phyloP scores from a whole-genome alignment of 1,284 basidiomycete genomes.

The Takashimella koratensis region DNA sequence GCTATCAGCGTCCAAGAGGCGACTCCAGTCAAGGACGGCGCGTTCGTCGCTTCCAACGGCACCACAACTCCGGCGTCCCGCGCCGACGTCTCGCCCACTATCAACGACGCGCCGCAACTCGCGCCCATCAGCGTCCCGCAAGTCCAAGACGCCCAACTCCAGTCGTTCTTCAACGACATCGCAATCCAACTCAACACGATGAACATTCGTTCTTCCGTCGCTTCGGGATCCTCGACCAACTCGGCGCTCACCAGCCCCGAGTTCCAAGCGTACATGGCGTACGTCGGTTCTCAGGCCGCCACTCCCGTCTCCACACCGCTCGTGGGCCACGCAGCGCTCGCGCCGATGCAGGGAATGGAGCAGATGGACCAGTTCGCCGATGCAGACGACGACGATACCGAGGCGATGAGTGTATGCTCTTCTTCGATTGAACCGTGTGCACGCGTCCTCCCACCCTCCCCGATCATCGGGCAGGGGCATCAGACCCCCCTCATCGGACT shows the following conservation, averaged over 20 bases:
- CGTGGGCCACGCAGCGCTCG: conserved; percentile 1
- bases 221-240: conserved; percentile 44
- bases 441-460: neutral
- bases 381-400: conserved; percentile 54
- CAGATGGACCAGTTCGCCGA: conserved; percentile 53
- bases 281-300: conserved; percentile 20
- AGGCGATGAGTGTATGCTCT: conserved; percentile 11
- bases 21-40: conserved; percentile 47
- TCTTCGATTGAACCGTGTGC: neutral
- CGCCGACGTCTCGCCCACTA: conserved; percentile 25
- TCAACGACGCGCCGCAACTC: conserved; percentile 25
- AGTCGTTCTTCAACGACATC: conserved; percentile 58
- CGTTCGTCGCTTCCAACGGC: conserved; percentile 9
- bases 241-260: conserved; percentile 39
- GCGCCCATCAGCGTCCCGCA: conserved; percentile 46
- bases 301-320: conserved; percentile 8
- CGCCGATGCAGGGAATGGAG: neutral
- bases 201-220: conserved; percentile 50
- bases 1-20: conserved; percentile 51
- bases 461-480: conserved; percentile 10
- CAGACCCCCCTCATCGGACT: conserved; percentile 32
- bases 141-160: conserved; percentile 53
- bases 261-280: conserved; percentile 39
- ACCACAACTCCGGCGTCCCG: neutral
- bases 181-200: conserved; percentile 57